phyloP scores from a whole-genome alignment of 208 protist genomes.

The Leishmania braziliensis region DNA sequence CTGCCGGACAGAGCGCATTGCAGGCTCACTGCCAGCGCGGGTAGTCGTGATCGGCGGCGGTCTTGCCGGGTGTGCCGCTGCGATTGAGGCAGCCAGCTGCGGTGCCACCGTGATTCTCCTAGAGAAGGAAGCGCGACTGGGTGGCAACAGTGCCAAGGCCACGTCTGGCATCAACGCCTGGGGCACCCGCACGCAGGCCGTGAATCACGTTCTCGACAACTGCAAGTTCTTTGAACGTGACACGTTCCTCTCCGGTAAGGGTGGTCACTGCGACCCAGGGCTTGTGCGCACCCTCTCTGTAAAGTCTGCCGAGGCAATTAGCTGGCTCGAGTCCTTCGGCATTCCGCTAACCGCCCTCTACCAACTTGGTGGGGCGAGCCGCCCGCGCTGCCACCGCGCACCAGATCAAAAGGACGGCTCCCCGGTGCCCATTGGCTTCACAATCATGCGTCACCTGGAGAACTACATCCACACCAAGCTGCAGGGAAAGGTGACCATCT shows the following conservation, averaged over 20 bases:
- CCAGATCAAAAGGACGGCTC: constrained; percentile 72
- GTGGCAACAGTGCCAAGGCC: constrained; percentile 97
- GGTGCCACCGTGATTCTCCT: constrained; percentile 90
- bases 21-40: constrained; percentile 56
- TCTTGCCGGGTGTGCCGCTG: constrained; percentile 78
- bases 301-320: constrained; percentile 70
- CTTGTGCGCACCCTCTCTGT: constrained; percentile 88
- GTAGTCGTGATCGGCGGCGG: constrained; percentile 88
- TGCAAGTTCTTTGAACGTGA: constrained; percentile 85
- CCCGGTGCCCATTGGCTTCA: constrained; percentile 89
- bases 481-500: constrained; percentile 46
- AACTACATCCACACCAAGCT: constrained; percentile 66
- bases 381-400: constrained; percentile 86
- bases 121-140: constrained; percentile 89
- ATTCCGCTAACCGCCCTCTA: constrained; percentile 85
- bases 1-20: constrained; percentile 44
- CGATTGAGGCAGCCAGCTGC: constrained; percentile 78
- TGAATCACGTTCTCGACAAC: constrained; percentile 60
- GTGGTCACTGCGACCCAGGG: constrained; percentile 64
- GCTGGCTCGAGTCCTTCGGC: constrained; percentile 79
- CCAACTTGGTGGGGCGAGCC: constrained; percentile 92
- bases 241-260: constrained; percentile 67
- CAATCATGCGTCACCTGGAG: constrained; percentile 88
- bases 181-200: constrained; percentile 84
- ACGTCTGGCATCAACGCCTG: constrained; percentile 96